A percentile compares a stretch with the other conserved stretches of the same genome.
phyloP scores from a whole-genome alignment of 805 yeast genomes.

The Metschnikowia proteae region DNA sequence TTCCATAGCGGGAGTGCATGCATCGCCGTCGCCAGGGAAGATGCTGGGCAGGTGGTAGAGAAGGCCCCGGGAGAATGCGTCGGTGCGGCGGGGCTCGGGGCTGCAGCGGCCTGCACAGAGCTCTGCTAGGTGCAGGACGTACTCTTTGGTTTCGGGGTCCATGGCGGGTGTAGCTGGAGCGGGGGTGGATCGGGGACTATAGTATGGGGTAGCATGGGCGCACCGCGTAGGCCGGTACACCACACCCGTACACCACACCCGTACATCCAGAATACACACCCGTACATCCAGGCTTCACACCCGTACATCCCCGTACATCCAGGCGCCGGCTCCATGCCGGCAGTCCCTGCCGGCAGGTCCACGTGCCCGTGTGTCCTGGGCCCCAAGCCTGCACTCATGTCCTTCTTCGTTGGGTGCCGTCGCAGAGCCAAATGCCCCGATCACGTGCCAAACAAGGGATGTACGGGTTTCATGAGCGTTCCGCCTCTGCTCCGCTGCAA shows the following conservation, averaged over 20 bases:
- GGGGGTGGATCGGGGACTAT: background rate
- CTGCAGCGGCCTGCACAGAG: conserved; percentile 3
- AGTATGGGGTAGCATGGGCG: background rate
- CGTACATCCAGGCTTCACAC: no score
- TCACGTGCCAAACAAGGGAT: no score
- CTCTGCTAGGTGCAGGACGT: conserved; percentile 8
- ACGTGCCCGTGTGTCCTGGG: no score
- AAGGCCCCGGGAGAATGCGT: conserved; percentile 6
- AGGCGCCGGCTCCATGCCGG: no score
- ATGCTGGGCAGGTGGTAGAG: conserved; percentile 6
- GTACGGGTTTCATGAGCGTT: no score
- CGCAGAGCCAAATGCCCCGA: no score
- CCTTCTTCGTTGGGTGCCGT: no score
- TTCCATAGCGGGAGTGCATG: conserved; percentile 11
- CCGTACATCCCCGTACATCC: no score
- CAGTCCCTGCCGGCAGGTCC: no score
- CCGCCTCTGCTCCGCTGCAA: no score
- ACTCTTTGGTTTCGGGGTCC: conserved; percentile 5
- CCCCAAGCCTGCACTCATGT: no score
- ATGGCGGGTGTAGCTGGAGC: background rate
- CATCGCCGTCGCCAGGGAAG: conserved; percentile 1
- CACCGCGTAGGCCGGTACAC: background rate
- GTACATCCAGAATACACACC: no score
- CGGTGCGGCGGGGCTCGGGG: conserved; percentile 5
- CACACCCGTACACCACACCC: background rate